phyloP scores from a whole-genome alignment of 1,139 yeast genomes.

The Nadsonia commutata region DNA sequence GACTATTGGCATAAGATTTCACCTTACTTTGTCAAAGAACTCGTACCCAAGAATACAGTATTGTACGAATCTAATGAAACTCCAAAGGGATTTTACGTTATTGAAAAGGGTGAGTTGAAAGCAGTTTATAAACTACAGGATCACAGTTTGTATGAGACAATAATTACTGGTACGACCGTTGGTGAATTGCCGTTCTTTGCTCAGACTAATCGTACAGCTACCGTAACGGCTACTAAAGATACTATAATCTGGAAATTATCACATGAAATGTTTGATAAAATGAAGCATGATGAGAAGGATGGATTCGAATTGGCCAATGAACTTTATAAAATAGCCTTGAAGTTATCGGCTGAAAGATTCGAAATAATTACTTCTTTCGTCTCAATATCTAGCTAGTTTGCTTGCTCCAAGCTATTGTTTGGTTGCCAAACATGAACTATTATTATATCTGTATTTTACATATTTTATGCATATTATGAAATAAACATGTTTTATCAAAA shows the following conservation, averaged over 20 bases:
- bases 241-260: conserved; percentile 63
- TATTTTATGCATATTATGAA: too few species aligned
- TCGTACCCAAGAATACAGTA: conserved; percentile 32
- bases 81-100: conserved; percentile 36
- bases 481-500: too few species aligned
- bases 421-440: too few species aligned
- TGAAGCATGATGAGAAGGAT: conserved; percentile 28
- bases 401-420: too few species aligned
- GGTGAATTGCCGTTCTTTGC: conserved; percentile 53
- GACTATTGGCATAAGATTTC: conserved; percentile 49
- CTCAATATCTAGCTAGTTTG: conserved; percentile 14
- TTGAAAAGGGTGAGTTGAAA: conserved; percentile 68
- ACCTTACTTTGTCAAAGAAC: conserved; percentile 37
- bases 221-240: conserved; percentile 33
- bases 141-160: conserved; percentile 55
- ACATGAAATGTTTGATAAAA: conserved; percentile 28
- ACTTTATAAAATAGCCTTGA: conserved; percentile 46
- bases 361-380: conserved; percentile 26
- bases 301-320: conserved; percentile 53
- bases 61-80: conserved; percentile 20
- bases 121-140: conserved; percentile 40
- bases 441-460: too few species aligned
- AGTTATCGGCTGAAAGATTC: conserved; percentile 57
- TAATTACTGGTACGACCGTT: conserved; percentile 81
- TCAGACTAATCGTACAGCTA: conserved; percentile 28